phyloP scores from a whole-genome alignment of 176 grass and related monocot genomes.

The Zoysia pacifica region DNA sequence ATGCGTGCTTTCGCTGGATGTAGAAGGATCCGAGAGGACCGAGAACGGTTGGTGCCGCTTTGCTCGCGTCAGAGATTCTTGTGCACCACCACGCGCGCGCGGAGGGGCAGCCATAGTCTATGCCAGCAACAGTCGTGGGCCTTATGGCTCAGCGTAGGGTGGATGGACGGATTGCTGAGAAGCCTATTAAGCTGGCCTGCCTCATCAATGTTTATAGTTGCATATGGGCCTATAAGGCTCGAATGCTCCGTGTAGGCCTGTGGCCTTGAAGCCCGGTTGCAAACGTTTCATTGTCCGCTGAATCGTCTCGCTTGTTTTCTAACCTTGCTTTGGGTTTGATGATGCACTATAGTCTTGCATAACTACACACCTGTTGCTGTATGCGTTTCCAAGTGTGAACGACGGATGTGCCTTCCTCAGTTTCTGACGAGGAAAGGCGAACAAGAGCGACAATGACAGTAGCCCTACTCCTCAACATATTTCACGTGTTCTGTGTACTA shows the following conservation, averaged over 20 bases:
- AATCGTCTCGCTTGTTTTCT: not conserved
- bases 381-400: not conserved
- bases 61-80: constrained; percentile 23
- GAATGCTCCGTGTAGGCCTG: too few relatives aligned
- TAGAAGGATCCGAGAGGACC: not conserved
- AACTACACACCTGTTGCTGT: not conserved
- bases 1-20: not conserved
- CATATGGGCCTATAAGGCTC: too few relatives aligned
- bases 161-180: too few relatives aligned
- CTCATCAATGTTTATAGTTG: too few relatives aligned
- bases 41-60: not conserved
- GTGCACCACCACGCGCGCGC: not conserved
- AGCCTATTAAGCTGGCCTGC: too few relatives aligned
- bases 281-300: not conserved
- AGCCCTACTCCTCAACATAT: not conserved
- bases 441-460: not conserved
- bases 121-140: not conserved
- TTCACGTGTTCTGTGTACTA: not conserved
- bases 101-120: not conserved
- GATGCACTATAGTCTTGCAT: not conserved
- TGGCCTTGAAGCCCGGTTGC: too few relatives aligned
- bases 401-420: not conserved
- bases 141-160: too few relatives aligned
- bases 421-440: not conserved
- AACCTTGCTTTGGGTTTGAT: not conserved